Base-by-base conservation (phyloP, 768 basidiomycete genomes). In the Hortiboletus campestris region DNA sequence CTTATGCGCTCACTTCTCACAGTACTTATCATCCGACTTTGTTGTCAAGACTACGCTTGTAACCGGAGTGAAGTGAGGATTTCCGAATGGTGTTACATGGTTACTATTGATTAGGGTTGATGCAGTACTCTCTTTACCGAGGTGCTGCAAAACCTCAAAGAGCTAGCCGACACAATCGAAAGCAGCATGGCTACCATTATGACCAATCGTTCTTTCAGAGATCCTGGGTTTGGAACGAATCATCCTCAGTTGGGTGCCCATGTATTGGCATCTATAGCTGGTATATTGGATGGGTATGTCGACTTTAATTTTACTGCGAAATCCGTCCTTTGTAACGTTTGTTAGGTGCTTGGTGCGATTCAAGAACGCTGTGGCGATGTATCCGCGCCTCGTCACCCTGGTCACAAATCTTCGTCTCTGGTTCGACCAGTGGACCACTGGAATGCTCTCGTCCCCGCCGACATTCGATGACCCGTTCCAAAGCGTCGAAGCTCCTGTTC, bases 11-110 rank as follows among this genome's bases (percentile, higher is more conserved):
- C 49, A 60, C 51, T 6, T 51, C 14, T 39, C 41, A 17, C 42
- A 86, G 84, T 85, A 84, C 63, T 67, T 83, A 39, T 77, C 85
- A 0, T 85, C 85, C 10, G 79, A 83, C 19, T 78, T 79, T 46
- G 78, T 87, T 8, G 63, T 85, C 39, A 82, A 83, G 65, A 84
- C 80, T 57, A 84, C 80, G 1, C 58, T 84, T 22, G 72, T 67
- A 17, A 76, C 78, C 39, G 67, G 74, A 35, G 76, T 79, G 39
- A 85, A 86, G 84, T 84, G 63, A 47, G 77, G 59, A 0, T 5
- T 35, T 7, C 22, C 12, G 17, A 8, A 31, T 20, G 5, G 19
- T 29, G 12, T 39, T 13, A 9, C 13, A 2, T 38, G 32, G n/a
- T 52, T 53, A 22, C 25, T 49, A 45, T 62, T 64, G 31, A 67